These are phyloP conservation scores for Rhodotorula babjevae DNA, from an alignment of 768 basidiomycete species.

Conservation along the genomic window DNA sequence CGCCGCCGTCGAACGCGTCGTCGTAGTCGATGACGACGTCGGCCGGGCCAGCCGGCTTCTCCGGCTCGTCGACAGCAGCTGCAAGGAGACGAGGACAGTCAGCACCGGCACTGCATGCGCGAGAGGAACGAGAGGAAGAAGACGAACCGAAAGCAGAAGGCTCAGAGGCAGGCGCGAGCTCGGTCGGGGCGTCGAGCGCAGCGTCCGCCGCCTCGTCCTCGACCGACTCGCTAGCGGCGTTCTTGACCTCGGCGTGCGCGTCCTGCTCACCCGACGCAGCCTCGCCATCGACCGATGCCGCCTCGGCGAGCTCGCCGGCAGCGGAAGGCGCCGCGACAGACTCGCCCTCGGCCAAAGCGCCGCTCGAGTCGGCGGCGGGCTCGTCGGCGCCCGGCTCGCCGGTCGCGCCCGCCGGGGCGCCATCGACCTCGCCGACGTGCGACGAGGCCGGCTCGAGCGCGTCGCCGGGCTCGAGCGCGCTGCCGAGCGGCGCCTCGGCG, in stretches of 20 bases:
- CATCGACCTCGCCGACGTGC: too few species aligned
- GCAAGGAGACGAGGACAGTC: background rate
- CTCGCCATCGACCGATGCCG: too few species aligned
- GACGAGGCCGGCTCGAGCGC: too few species aligned
- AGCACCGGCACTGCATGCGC: background rate
- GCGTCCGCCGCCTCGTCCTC: background rate
- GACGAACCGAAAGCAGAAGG: background rate
- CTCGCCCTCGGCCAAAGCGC: too few species aligned
- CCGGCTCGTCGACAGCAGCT: background rate
- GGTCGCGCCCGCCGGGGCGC: background rate
- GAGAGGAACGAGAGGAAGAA: background rate
- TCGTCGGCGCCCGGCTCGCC: background rate
- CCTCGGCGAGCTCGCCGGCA: too few species aligned
- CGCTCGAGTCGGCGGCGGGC: too few species aligned
- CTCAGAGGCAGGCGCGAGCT: background rate
- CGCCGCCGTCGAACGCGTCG: constrained; percentile 19
- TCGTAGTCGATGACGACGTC: constrained; percentile 40
- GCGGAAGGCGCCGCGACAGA: too few species aligned
- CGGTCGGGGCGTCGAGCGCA: background rate
- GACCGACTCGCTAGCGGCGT: background rate
- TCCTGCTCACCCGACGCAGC: background rate
- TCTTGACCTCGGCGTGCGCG: background rate
- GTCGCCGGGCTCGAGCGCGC: background rate
- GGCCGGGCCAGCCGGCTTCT: constrained; percentile 10
- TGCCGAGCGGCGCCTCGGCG: background rate